These are phyloP conservation scores for Petasospora fabianii DNA, from an alignment of 1,139 yeast genomes.

Conservation along the genomic window DNA sequence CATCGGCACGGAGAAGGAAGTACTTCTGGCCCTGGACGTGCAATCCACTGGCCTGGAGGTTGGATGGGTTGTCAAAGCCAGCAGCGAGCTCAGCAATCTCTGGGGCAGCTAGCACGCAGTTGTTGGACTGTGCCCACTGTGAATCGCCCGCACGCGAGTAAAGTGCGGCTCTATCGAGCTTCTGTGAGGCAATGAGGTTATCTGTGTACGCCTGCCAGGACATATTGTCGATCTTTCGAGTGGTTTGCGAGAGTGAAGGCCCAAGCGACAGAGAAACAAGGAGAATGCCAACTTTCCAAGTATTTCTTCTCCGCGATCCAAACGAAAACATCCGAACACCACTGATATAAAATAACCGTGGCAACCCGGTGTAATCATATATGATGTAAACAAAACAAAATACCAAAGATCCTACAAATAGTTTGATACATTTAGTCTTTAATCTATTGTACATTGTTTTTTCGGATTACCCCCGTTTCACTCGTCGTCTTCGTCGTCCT, in stretches of 20 bases:
- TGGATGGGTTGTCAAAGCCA: conserved; percentile 78
- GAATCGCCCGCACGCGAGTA: conserved; percentile 94
- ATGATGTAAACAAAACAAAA: too few relatives aligned
- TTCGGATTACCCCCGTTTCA: conserved; percentile 1
- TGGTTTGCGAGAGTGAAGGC: not conserved
- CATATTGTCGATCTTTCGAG: conserved; percentile 12
- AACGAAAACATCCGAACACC: not conserved
- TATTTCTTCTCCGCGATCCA: not conserved
- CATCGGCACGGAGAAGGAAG: conserved; percentile 86
- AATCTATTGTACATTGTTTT: too few relatives aligned
- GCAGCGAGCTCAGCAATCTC: conserved; percentile 73
- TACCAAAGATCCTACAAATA: too few relatives aligned
- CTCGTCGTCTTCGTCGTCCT: conserved; percentile 63
- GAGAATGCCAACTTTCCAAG: not conserved
- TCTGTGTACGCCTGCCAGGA: conserved; percentile 74
- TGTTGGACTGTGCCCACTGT: conserved; percentile 85
- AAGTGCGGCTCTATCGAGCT: conserved; percentile 87
- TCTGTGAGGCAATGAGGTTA: conserved; percentile 79
- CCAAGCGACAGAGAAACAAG: not conserved
- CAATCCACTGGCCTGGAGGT: conserved; percentile 79
- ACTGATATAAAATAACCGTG: not conserved
- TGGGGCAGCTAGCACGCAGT: conserved; percentile 59
- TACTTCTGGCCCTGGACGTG: conserved; percentile 84
- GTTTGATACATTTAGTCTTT: too few relatives aligned
- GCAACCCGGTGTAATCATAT: too few relatives aligned